phyloP scores from a whole-genome alignment of 495 filamentous ascomycete genomes.

The Wilcoxina mikolae region DNA sequence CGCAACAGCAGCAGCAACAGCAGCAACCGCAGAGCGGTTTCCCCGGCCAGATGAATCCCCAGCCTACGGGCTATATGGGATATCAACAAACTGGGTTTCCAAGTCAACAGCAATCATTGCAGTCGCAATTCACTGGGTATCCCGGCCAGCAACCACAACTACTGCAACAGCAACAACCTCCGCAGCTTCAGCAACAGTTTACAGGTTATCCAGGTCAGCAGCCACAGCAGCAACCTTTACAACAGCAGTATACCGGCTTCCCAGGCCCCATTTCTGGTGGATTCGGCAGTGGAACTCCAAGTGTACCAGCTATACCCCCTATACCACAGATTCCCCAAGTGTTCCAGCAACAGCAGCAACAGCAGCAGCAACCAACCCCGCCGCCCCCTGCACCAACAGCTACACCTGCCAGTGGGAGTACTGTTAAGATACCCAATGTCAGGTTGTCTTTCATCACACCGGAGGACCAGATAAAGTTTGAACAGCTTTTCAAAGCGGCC shows the following conservation, averaged over 20 bases:
- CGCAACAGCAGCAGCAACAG: slow-evolving; percentile 23
- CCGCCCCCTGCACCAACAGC: slow-evolving; percentile 41
- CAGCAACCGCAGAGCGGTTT: slow-evolving; percentile 51
- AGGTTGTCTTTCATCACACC: slow-evolving; percentile 90
- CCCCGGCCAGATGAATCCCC: slow-evolving; percentile 38
- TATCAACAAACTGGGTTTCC: slow-evolving; percentile 46
- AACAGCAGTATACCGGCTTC: slow-evolving; percentile 35
- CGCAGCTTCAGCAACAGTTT: too few species aligned
- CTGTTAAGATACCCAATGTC: slow-evolving; percentile 79
- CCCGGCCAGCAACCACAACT: slow-evolving; percentile 43
- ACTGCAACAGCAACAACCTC: slow-evolving; percentile 44
- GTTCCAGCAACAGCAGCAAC: slow-evolving; percentile 40
- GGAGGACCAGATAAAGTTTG: slow-evolving; percentile 91
- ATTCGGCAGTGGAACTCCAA: neutral
- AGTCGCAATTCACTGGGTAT: slow-evolving; percentile 37
- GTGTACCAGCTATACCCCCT: slow-evolving; percentile 5
- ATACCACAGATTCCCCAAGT: slow-evolving; percentile 16
- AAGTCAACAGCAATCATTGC: slow-evolving; percentile 43
- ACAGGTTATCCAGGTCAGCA: slow-evolving; percentile 43
- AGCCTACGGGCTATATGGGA: slow-evolving; percentile 37
- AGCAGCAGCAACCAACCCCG: slow-evolving; percentile 39
- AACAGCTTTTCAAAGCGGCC: slow-evolving; percentile 93
- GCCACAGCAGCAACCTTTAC: slow-evolving; percentile 45
- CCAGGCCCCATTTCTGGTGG: slow-evolving; percentile 29
- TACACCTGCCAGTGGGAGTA: slow-evolving; percentile 32